Conservation (phyloP, 164 flowering plant genomes). For the Nymphaea thermarum region DNA sequence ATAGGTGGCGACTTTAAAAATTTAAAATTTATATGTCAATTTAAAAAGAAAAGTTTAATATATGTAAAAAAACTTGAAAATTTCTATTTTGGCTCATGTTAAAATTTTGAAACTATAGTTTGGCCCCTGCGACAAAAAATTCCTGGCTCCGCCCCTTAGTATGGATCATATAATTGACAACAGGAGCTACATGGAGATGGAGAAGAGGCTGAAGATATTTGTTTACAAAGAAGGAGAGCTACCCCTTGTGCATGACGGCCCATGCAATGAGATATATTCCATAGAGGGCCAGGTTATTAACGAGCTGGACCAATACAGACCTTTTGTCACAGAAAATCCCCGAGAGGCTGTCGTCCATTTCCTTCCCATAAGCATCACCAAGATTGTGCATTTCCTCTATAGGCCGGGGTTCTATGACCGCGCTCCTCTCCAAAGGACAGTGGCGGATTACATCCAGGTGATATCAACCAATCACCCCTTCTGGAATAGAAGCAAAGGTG, state of each 20-base stretch:
- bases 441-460: conserved; percentile 27
- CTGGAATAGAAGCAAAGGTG: conserved; percentile 53
- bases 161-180: too few relatives aligned
- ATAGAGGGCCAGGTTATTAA: conserved; percentile 56
- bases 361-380: conserved; percentile 40
- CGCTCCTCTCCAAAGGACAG: conserved; percentile 20
- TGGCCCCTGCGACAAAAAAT: too few relatives aligned
- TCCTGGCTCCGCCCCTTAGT: too few relatives aligned
- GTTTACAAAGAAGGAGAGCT: conserved; percentile 51
- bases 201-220: conserved; percentile 59
- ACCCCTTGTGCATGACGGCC: conserved; percentile 48
- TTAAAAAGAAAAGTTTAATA: too few relatives aligned
- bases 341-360: conserved; percentile 48
- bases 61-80: too few relatives aligned
- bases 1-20: too few relatives aligned
- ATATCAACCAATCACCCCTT: conserved; percentile 37
- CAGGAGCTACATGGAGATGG: conserved; percentile 78
- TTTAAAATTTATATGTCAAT: too few relatives aligned
- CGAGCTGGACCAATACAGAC: conserved; percentile 25
- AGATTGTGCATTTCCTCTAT: conserved; percentile 28
- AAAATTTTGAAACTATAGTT: too few relatives aligned
- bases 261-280: conserved; percentile 37
- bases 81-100: too few relatives aligned
- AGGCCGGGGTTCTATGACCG: conserved; percentile 18
- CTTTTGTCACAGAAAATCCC: conserved; percentile 28